These are phyloP conservation scores for Fonsecaea pugnacius DNA, from an alignment of 2,329 filamentous ascomycete species.

Conservation along the genomic window DNA sequence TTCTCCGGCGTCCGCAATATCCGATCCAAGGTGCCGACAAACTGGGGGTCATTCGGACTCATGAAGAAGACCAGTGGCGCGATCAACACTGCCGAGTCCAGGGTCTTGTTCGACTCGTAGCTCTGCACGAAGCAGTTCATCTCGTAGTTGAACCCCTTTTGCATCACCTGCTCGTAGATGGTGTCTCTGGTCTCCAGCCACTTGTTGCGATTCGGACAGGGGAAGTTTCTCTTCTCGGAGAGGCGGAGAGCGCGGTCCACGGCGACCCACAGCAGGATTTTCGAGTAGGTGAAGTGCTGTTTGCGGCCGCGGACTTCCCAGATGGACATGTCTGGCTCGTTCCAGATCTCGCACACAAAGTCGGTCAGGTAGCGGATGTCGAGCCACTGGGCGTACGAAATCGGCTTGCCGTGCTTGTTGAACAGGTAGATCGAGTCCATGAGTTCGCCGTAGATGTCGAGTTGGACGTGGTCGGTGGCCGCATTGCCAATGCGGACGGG, in stretches of 20 bases:
- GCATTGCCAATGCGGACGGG: slow-evolving; percentile 79
- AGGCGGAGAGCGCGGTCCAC: slow-evolving; percentile 76
- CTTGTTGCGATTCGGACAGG: slow-evolving; percentile 69
- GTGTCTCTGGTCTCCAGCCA: slow-evolving; percentile 71
- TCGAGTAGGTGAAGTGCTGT: slow-evolving; percentile 80
- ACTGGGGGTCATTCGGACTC: slow-evolving; percentile 75
- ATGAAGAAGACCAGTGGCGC: slow-evolving; percentile 81
- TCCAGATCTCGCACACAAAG: slow-evolving; percentile 70
- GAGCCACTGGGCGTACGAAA: slow-evolving; percentile 77
- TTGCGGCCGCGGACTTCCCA: slow-evolving; percentile 79
- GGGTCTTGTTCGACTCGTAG: slow-evolving; percentile 70
- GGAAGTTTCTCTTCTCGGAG: slow-evolving; percentile 74
- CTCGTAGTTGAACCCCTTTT: slow-evolving; percentile 73
- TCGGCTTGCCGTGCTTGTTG: slow-evolving; percentile 78
- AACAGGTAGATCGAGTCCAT: slow-evolving; percentile 78
- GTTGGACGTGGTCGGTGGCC: slow-evolving; percentile 74
- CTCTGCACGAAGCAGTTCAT: slow-evolving; percentile 74
- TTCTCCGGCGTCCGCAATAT: slow-evolving; percentile 75
- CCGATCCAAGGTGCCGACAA: slow-evolving; percentile 71
- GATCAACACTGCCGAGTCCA: slow-evolving; percentile 76
- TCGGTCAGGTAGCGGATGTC: slow-evolving; percentile 70
- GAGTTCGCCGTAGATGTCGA: slow-evolving; percentile 79
- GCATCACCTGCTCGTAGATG: slow-evolving; percentile 77
- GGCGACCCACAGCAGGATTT: slow-evolving; percentile 82
- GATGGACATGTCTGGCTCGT: slow-evolving; percentile 77